Conservation (phyloP, 2,329 filamentous ascomycete species). For the Colletotrichum musicola region DNA sequence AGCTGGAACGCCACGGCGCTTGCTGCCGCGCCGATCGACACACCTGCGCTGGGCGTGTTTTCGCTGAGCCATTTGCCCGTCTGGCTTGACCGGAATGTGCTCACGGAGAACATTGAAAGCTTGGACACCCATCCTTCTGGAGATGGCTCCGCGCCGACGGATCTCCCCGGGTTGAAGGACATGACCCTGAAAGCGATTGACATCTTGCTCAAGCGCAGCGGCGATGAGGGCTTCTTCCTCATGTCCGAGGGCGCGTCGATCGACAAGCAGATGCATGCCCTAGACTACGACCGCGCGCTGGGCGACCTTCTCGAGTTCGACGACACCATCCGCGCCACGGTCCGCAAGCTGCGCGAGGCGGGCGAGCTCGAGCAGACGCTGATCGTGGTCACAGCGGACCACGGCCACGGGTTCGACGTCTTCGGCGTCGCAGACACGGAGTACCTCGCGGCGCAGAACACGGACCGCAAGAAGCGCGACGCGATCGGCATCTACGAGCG, state of each 20-base stretch:
- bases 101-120: slow-evolving; percentile 74
- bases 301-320: slow-evolving; percentile 88
- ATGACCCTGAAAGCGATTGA: slow-evolving; percentile 92
- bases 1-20: slow-evolving; percentile 81
- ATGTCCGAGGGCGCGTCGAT: slow-evolving; percentile 89
- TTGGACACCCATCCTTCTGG: slow-evolving; percentile 79
- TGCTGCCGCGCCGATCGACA: slow-evolving; percentile 64
- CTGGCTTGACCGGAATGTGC: slow-evolving; percentile 89
- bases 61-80: slow-evolving; percentile 80
- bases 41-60: slow-evolving; percentile 83
- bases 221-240: slow-evolving; percentile 83
- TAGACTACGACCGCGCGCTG: slow-evolving; percentile 88
- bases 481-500: slow-evolving; percentile 80
- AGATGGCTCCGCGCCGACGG: slow-evolving; percentile 71
- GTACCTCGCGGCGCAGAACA: slow-evolving; percentile 75
- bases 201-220: slow-evolving; percentile 74
- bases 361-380: slow-evolving; percentile 80
- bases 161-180: slow-evolving; percentile 86
- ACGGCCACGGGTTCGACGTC: slow-evolving; percentile 91
- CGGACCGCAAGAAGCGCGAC: slow-evolving; percentile 78
- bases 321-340: slow-evolving; percentile 82
- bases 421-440: slow-evolving; percentile 85
- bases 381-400: slow-evolving; percentile 85
- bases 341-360: slow-evolving; percentile 75
- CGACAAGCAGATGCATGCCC: slow-evolving; percentile 89